Base-by-base conservation (phyloP, 306 rosid genomes). In the Cicer cuneatum region DNA sequence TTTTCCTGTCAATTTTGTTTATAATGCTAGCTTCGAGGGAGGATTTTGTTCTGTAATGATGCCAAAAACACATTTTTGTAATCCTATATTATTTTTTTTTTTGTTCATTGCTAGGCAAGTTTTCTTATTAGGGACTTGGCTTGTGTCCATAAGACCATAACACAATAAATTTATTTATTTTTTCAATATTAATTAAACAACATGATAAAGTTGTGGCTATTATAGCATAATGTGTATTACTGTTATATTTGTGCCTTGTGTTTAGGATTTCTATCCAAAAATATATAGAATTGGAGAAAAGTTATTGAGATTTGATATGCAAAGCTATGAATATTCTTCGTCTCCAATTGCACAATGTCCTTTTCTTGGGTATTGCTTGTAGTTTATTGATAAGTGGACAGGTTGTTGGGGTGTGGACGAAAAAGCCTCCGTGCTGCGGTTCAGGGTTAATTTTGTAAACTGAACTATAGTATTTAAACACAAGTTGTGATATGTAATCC, bases 291-390 rank as follows among this genome's bases (percentile, higher is more conserved):
- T 40, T 19, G 8, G 48, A 56, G 29, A 66, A 0, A 45, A 12
- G 7, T 66, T 66, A 8, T 13, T 19, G 46, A 62, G 65, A 46
- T 59, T 64, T 65, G 16, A 49, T 58, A 12, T 60, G 48, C 19
- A 51, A 52, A 66, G 43, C 57, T 18, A 42, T 57, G 38, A 7
- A 42, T 11, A 15, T 9, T 53, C 15, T 45, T 67, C 39, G 37
- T 62, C 40, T 33, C 8, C 19, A 29, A 37, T 40, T 57, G 63
- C 2, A 24, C n/a, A 59, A 59, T 59, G 18, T 64, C 35, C 35
- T 29, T 29, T 29, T 29, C 5, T 3, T 29, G 35, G 35, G 35
- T 4, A 29, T 29, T 29, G 35, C 35, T 29, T 29, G 5, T 4
- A 29, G 29, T 21, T 21, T 21, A 21, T 21, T 21, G 35, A 29